Base-by-base conservation (phyloP, 164 flowering plant species). In the Paratinospora sagittata region DNA sequence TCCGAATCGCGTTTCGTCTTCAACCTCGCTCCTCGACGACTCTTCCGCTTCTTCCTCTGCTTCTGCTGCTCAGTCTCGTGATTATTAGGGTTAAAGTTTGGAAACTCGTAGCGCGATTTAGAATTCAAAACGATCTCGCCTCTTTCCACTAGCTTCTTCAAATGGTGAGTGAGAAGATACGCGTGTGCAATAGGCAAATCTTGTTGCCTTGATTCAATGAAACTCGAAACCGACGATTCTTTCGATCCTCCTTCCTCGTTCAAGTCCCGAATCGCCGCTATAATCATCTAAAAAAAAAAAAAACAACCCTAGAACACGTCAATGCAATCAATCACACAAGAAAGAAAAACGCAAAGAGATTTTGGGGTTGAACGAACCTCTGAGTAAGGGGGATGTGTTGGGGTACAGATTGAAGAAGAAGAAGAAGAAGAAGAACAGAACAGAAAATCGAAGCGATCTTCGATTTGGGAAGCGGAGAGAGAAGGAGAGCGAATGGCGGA, bases 171-270 rank as follows among this genome's bases (percentile, higher is more conserved):
- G 60, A 87, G 70, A 6, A 81, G 39, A 36, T 72, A 65, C 0
- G 67, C 65, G 70, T 83, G 88, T 2, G 80, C 85, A 73, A 67
- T 71, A 2, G 86, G 88, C 75, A 87, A 71, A 61, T 70, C 78
- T n/a, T 77, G 55, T 68, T 73, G 74, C 49, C 76, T 73, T 14
- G 23, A 41, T 58, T 33, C 37, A 16, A 85, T 81, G 70, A 70
- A 81, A 14, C 55, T 12, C 6, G 85, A 85, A 55, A 82, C 82
- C 0, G 82, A 75, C 26, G 70, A 83, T 78, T 74, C 76, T 19
- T 73, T 78, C 7, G 86, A 81, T 10, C 88, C 85, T 7, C 75
- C 73, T 47, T 72, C 72, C 72, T 80, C 83, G 9, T 81, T 79
- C 78, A 85, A 72, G 70, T 76, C 82, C 26, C 8, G 8, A 17